Evolutionary conservation across 352 stramenopile genomes (phyloP).

Genomic region (Aphanomyces invadans): DNA sequence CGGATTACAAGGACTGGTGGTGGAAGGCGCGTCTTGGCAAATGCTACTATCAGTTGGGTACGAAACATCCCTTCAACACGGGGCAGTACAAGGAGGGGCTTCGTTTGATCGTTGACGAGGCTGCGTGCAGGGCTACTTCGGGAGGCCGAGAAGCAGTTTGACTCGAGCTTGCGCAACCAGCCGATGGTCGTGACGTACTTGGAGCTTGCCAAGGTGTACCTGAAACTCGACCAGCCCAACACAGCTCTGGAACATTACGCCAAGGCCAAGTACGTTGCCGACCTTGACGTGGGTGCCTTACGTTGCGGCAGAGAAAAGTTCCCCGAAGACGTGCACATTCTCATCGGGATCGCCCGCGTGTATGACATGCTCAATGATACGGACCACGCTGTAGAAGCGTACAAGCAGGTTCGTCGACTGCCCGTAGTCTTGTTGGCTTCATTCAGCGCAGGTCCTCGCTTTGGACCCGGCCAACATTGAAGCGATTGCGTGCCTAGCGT

Average conservation of each 20-base stretch:
- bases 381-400: conserved; percentile 65
- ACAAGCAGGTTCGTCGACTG: conserved; percentile 53
- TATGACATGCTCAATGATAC: conserved; percentile 89
- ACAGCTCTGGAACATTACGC: conserved; percentile 84
- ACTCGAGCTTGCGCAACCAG: conserved; percentile 80
- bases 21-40: conserved; percentile 92
- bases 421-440: neutral
- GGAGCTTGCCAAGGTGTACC: conserved; percentile 92
- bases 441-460: conserved; percentile 40
- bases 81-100: too few species aligned
- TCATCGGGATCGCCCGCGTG: conserved; percentile 83
- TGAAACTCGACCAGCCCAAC: conserved; percentile 90
- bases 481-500: conserved; percentile 86
- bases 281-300: conserved; percentile 1
- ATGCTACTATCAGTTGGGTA: conserved; percentile 89
- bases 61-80: too few species aligned
- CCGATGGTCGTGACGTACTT: conserved; percentile 86
- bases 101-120: neutral
- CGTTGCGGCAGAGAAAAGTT: conserved; percentile 38
- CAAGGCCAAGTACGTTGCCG: conserved; percentile 31
- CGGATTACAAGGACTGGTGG: conserved; percentile 91
- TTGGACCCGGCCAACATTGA: conserved; percentile 88
- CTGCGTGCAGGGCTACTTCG: conserved; percentile 57
- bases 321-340: conserved; percentile 66
- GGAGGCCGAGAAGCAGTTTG: conserved; percentile 91